Evolutionary conservation across 1,284 basidiomycete genomes (phyloP).

Genomic region (Trichosporon coremiiforme): DNA sequence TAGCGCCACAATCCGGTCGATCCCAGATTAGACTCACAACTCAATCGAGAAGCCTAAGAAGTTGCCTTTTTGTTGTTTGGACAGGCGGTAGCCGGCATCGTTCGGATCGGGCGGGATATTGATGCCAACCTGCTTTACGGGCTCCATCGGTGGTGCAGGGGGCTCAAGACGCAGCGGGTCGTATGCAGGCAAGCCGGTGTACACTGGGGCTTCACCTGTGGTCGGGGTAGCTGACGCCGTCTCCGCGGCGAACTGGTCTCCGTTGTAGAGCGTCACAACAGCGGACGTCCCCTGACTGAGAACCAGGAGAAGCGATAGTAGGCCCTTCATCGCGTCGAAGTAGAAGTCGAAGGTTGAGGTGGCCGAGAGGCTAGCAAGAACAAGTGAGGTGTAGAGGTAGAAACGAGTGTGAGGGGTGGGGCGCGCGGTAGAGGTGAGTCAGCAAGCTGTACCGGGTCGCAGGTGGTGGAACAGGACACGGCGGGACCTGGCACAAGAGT

Average conservation of each 20-base stretch:
- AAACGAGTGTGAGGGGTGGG: not conserved
- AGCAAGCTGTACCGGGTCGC: not conserved
- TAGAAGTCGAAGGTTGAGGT: not conserved
- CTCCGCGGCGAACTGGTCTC: not conserved
- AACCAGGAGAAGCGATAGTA: not conserved
- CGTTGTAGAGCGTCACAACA: constrained; percentile 20
- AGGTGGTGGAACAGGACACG: not conserved
- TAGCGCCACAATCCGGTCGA: not conserved
- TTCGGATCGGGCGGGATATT: constrained; percentile 34
- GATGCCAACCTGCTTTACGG: constrained; percentile 38
- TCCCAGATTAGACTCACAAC: constrained; percentile 57
- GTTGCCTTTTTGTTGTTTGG: constrained; percentile 63
- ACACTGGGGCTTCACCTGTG: constrained; percentile 22
- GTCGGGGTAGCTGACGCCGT: not conserved
- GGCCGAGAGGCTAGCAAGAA: not conserved
- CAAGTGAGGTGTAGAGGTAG: not conserved
- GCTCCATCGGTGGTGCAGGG: constrained; percentile 42
- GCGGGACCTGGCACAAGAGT: not conserved
- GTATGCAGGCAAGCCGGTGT: constrained; percentile 48
- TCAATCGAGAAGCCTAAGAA: constrained; percentile 74
- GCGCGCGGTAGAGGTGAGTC: not conserved
- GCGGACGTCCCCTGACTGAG: not conserved
- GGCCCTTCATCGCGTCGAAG: not conserved
- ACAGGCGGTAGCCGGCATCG: constrained; percentile 36
- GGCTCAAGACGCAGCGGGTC: constrained; percentile 44